Evolutionary conservation across 371 early-diverging fungal genomes (phyloP).

Genomic region (Apophysomyces sp.): DNA sequence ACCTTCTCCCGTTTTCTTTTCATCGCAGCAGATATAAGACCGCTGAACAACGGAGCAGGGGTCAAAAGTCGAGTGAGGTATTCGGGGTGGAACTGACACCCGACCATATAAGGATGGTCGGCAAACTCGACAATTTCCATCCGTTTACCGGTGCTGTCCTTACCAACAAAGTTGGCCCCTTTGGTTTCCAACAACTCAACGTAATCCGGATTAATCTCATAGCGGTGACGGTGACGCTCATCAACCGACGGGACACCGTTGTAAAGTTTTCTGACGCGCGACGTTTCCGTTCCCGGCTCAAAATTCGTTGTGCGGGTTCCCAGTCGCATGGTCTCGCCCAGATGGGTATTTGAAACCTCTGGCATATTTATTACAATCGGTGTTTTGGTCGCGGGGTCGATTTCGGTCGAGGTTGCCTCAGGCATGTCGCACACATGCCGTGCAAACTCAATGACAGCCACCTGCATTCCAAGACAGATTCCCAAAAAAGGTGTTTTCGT

Average conservation of each 20-base stretch:
- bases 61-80: conserved; percentile 93
- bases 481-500: conserved; percentile 98
- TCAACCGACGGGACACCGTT: conserved; percentile 58
- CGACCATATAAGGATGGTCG: conserved; percentile 97
- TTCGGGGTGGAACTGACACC: conserved; percentile 99
- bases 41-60: conserved; percentile 93
- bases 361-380: conserved; percentile 96
- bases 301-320: conserved; percentile 90
- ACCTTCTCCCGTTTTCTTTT: no score
- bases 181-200: conserved; percentile 75
- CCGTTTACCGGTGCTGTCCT: conserved; percentile 91
- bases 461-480: conserved; percentile 99
- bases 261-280: conserved; percentile 71
- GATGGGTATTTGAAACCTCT: conserved; percentile 88
- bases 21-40: conserved; percentile 85
- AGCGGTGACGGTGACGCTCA: conserved; percentile 99
- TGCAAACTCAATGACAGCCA: conserved; percentile 98
- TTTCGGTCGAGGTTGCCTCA: conserved; percentile 87
- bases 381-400: conserved; percentile 67
- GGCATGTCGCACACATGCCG: conserved; percentile 90
- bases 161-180: conserved; percentile 92
- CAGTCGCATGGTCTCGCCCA: conserved; percentile 98
- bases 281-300: conserved; percentile 58
- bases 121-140: conserved; percentile 96
- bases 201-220: conserved; percentile 95